Percentiles rank a stretch among this genome's conserved stretches.
These are phyloP conservation scores for Solidago caesia DNA, from an alignment of 129 eudicot species.

Conservation along the genomic window DNA sequence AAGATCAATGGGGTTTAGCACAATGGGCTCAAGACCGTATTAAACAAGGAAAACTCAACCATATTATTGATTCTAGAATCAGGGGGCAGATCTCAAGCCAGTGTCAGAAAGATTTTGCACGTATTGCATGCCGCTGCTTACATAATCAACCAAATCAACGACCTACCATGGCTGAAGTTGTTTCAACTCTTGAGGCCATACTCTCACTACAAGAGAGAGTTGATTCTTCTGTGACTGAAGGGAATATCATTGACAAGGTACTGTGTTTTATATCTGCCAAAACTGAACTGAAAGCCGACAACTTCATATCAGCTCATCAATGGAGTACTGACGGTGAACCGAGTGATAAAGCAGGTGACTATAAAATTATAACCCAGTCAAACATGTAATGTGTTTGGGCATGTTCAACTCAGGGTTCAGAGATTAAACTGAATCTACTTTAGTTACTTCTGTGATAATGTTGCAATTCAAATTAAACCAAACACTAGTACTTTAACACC, in stretches of 20 bases:
- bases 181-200: background rate
- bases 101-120: constrained; percentile 16
- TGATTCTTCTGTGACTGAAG: background rate
- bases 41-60: constrained; percentile 12
- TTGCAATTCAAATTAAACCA: background rate
- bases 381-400: background rate
- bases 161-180: constrained; percentile 13
- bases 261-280: constrained; percentile 1
- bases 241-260: background rate
- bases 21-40: constrained; percentile 13
- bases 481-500: background rate
- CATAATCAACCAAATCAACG: background rate
- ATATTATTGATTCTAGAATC: constrained; percentile 9
- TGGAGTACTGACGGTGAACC: background rate
- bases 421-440: background rate
- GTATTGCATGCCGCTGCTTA: constrained; percentile 5
- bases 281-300: background rate
- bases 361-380: background rate
- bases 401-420: background rate
- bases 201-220: background rate
- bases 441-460: background rate
- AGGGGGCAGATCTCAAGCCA: background rate
- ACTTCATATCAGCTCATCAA: background rate
- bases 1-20: constrained; percentile 9
- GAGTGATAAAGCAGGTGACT: constrained; percentile 5